phyloP scores from a whole-genome alignment of 495 filamentous ascomycete genomes.

The Hypoxylon lienhwacheense region DNA sequence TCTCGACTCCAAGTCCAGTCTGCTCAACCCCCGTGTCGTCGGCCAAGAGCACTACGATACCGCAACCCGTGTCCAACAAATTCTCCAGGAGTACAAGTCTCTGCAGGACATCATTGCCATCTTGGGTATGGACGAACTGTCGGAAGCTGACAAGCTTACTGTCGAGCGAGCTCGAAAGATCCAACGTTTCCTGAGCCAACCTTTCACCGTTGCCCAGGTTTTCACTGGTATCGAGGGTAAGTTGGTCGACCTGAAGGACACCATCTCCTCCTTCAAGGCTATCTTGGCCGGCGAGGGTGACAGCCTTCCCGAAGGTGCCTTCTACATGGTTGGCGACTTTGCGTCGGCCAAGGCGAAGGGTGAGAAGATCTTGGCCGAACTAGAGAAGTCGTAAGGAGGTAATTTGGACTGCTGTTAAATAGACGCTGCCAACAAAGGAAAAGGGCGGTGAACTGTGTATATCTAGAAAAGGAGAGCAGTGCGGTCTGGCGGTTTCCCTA shows the following conservation, averaged over 20 bases:
- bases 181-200: slow-evolving; percentile 98
- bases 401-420: slow-evolving; percentile 40
- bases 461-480: slow-evolving; percentile 43
- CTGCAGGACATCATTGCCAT: slow-evolving; percentile 99
- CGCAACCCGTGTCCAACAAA: slow-evolving; percentile 93
- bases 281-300: slow-evolving; percentile 96
- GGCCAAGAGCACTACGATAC: slow-evolving; percentile 97
- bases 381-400: slow-evolving; percentile 70
- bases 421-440: slow-evolving; percentile 25
- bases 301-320: slow-evolving; percentile 92
- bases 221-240: slow-evolving; percentile 99
- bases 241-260: slow-evolving; percentile 97
- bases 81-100: slow-evolving; percentile 99
- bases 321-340: slow-evolving; percentile 98
- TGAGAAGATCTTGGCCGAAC: slow-evolving; percentile 98
- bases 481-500: slow-evolving; percentile 38
- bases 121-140: slow-evolving; percentile 99
- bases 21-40: slow-evolving; percentile 98
- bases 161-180: slow-evolving; percentile 99
- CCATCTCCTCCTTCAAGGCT: slow-evolving; percentile 93
- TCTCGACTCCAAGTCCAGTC: slow-evolving; percentile 98
- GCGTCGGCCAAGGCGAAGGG: slow-evolving; percentile 93
- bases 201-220: slow-evolving; percentile 97
- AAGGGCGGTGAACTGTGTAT: slow-evolving; percentile 40
- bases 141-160: slow-evolving; percentile 97